A percentile compares a stretch with the other conserved stretches of the same genome.
phyloP scores from a whole-genome alignment of 257 asterid species.

The Avicennia marina region DNA sequence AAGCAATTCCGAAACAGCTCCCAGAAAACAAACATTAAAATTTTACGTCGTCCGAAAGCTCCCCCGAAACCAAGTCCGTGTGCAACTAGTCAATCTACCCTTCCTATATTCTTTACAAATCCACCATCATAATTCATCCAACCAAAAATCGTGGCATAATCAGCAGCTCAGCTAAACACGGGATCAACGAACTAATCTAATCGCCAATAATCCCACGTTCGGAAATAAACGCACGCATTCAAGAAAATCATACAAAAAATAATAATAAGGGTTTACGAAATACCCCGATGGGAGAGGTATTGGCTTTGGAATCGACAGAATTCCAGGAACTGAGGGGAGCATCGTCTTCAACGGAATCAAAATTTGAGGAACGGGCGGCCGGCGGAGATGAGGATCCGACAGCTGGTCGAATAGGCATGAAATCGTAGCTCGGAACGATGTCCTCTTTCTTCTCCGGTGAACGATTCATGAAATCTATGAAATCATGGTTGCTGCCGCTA shows the following conservation, averaged over 20 bases:
- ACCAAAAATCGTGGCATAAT: neutral
- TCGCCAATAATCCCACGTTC: neutral
- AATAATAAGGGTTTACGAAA: slow-evolving; percentile 9
- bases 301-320: slow-evolving; percentile 57
- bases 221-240: too few species aligned
- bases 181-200: slow-evolving; percentile 3
- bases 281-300: slow-evolving; percentile 52
- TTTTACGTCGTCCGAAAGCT: neutral
- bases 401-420: slow-evolving; percentile 69
- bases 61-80: neutral
- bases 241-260: neutral
- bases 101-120: too few species aligned
- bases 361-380: slow-evolving; percentile 26
- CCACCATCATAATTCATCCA: slow-evolving; percentile 1
- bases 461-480: slow-evolving; percentile 72
- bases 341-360: slow-evolving; percentile 45
- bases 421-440: slow-evolving; percentile 75
- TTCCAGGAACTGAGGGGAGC: slow-evolving; percentile 38
- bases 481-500: slow-evolving; percentile 32
- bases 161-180: neutral
- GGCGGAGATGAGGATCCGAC: slow-evolving; percentile 39
- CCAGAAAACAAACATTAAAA: neutral
- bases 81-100: slow-evolving; percentile 1
- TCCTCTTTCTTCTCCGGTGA: slow-evolving; percentile 42
- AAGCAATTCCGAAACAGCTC: too few species aligned